Evolutionary conservation across 352 stramenopile species (phyloP).

Genomic region (Thalassiosira exigua): DNA sequence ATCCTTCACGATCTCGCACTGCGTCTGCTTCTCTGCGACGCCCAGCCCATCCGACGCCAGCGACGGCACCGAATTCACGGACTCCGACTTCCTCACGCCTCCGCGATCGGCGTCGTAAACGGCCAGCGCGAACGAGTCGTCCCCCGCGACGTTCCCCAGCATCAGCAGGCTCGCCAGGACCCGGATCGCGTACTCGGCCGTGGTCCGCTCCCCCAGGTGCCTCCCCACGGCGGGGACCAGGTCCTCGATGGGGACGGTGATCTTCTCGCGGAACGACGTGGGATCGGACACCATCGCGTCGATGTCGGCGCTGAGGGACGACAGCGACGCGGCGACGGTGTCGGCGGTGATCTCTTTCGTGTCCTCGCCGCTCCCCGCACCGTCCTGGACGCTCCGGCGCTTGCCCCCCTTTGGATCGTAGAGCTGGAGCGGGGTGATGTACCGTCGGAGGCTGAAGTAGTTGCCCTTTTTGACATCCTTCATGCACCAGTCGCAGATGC

Average conservation of each 20-base stretch:
- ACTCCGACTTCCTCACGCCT: conserved; percentile 19
- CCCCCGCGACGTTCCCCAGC: conserved; percentile 67
- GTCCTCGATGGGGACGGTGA: conserved; percentile 61
- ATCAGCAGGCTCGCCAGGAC: conserved; percentile 66
- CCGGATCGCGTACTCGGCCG: conserved; percentile 69
- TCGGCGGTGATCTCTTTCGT: conserved; percentile 52
- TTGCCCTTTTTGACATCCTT: conserved; percentile 79
- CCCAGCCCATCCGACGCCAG: conserved; percentile 9
- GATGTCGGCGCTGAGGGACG: conserved; percentile 70
- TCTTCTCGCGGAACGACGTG: conserved; percentile 39
- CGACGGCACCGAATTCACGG: neutral
- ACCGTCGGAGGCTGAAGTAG: conserved; percentile 81
- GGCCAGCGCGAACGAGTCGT: conserved; percentile 65
- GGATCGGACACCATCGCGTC: conserved; percentile 65
- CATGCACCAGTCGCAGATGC: conserved; percentile 78
- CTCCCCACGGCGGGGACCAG: conserved; percentile 70
- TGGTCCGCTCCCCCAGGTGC: conserved; percentile 66
- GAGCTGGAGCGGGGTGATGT: conserved; percentile 77
- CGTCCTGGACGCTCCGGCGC: conserved; percentile 19
- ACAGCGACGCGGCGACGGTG: conserved; percentile 74
- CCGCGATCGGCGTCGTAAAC: conserved; percentile 26
- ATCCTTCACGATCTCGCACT: conserved; percentile 32
- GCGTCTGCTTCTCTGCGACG: neutral
- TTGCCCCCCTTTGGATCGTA: conserved; percentile 46
- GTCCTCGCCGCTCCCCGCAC: conserved; percentile 23